phyloP scores from a whole-genome alignment of 768 basidiomycete genomes.

The Podaxis rugospora region DNA sequence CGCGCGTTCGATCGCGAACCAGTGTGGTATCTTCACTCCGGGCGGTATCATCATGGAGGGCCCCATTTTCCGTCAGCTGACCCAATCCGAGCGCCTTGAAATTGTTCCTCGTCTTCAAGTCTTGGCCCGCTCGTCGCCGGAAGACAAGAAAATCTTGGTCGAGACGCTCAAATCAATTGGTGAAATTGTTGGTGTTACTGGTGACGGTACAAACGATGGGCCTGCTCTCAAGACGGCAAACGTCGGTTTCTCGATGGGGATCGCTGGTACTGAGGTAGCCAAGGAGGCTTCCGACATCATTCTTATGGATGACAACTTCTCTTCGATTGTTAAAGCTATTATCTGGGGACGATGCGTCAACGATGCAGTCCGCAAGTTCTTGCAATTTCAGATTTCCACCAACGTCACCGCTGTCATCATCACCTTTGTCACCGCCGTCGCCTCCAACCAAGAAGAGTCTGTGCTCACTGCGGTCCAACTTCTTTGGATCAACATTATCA shows the following conservation, averaged over 20 bases:
- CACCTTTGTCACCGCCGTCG: slow-evolving; percentile 87
- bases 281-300: slow-evolving; percentile 99
- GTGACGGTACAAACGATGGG: slow-evolving; percentile 97
- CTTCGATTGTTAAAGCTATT: slow-evolving; percentile 94
- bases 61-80: slow-evolving; percentile 82
- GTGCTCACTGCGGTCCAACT: slow-evolving; percentile 96
- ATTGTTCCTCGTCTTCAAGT: slow-evolving; percentile 93
- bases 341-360: slow-evolving; percentile 99
- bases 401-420: slow-evolving; percentile 96
- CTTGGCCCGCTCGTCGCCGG: slow-evolving; percentile 93
- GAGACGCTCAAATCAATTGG: slow-evolving; percentile 82
- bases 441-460: slow-evolving; percentile 69
- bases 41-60: slow-evolving; percentile 99
- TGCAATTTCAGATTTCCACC: slow-evolving; percentile 93
- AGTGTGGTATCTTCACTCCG: slow-evolving; percentile 92
- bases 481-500: slow-evolving; percentile 98
- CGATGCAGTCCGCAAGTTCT: slow-evolving; percentile 94
- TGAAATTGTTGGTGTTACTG: slow-evolving; percentile 93
- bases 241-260: slow-evolving; percentile 96
- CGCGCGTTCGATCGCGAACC: slow-evolving; percentile 91
- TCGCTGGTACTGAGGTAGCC: slow-evolving; percentile 95
- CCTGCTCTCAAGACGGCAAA: slow-evolving; percentile 94
- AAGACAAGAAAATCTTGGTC: slow-evolving; percentile 94
- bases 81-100: slow-evolving; percentile 64
- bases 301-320: slow-evolving; percentile 96